phyloP scores from a whole-genome alignment of 1,139 yeast genomes.

The Blastobotrys elegans region DNA sequence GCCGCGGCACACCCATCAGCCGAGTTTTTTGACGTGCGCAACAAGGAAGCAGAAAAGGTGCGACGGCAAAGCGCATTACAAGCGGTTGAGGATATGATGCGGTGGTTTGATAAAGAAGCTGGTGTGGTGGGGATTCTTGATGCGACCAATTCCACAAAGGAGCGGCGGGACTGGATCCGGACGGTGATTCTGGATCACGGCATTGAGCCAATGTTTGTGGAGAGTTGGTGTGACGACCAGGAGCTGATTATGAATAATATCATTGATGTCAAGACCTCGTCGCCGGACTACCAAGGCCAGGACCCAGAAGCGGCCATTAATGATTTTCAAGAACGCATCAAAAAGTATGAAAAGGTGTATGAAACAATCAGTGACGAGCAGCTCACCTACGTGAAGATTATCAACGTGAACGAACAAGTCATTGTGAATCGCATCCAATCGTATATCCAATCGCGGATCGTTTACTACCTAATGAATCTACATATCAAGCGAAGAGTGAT shows the following conservation, averaged over 20 bases:
- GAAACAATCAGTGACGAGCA: slow-evolving; percentile 61
- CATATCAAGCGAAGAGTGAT: slow-evolving; percentile 89
- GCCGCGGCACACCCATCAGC: slow-evolving; percentile 57
- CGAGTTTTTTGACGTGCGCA: slow-evolving; percentile 69
- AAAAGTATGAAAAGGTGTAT: slow-evolving; percentile 66
- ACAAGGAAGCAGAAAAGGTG: slow-evolving; percentile 55
- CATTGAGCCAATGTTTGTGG: slow-evolving; percentile 87
- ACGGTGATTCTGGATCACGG: slow-evolving; percentile 58
- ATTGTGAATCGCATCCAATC: slow-evolving; percentile 82
- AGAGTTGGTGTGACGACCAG: slow-evolving; percentile 84
- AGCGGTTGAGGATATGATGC: slow-evolving; percentile 80
- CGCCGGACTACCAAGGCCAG: slow-evolving; percentile 76
- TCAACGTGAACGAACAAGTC: slow-evolving; percentile 83
- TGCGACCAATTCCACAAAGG: slow-evolving; percentile 75
- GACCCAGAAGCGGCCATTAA: slow-evolving; percentile 67
- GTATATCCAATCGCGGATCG: slow-evolving; percentile 87
- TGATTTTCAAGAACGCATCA: slow-evolving; percentile 71
- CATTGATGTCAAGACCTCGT: slow-evolving; percentile 76
- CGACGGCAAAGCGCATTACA: slow-evolving; percentile 64
- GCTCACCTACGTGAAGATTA: slow-evolving; percentile 76
- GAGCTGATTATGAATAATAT: slow-evolving; percentile 74
- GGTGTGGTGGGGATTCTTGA: slow-evolving; percentile 92
- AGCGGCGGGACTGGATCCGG: slow-evolving; percentile 63
- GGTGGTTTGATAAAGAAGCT: slow-evolving; percentile 74
- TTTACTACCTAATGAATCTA: slow-evolving; percentile 90